Evolutionary conservation across 805 yeast genomes (phyloP), one percentile per base, ranked within the genome.

Genomic region (Tetrapisispora taiwanensis): DNA sequence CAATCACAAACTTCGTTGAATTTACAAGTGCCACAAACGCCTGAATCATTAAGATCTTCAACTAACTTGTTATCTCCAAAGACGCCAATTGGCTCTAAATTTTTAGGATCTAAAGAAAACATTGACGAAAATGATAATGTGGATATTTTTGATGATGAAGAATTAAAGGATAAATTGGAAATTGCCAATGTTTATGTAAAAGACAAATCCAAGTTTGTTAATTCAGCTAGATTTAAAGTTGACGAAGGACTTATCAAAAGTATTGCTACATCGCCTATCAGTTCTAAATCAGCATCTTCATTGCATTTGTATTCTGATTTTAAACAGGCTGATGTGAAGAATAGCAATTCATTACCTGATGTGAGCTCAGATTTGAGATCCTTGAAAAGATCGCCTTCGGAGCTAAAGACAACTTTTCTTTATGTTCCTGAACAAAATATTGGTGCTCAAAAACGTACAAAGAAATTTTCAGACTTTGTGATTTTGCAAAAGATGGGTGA

Each of bases 401-500:
- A 33, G 24, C 36, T 46, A 35, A 40, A 39, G 10, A 49, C 51
- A 6, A 47, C 53, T 36, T 49, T 53, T 31, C 39, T 51, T 42
- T 42, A 38, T 33, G 52, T 47, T 10, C 63, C 66, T 1, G 55
- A 47, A 48, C 48, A 47, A 37, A 59, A 66, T 32, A 74, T 81
- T 48, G 97, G 97, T 1, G 67, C 72, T 6, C 69, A 70, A 44
- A 75, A 92, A 55, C 73, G 95, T 43, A 78, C 74, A 18, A 85
- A 85, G 59, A 76, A 78, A 48, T 74, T 86, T 49, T 60, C 72
- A 0, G 95, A 88, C 59, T 92, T 86, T 54, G 63, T 67, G 1
- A 74, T 84, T 1, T 38, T 87, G 36, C 83, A 84, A 59, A 77
- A 79, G 49, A 77, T 92, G 79, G 98, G 98, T 1, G 90, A 84